Base-by-base conservation (phyloP, 495 filamentous ascomycete species). In the Lichenothelia convexa region DNA sequence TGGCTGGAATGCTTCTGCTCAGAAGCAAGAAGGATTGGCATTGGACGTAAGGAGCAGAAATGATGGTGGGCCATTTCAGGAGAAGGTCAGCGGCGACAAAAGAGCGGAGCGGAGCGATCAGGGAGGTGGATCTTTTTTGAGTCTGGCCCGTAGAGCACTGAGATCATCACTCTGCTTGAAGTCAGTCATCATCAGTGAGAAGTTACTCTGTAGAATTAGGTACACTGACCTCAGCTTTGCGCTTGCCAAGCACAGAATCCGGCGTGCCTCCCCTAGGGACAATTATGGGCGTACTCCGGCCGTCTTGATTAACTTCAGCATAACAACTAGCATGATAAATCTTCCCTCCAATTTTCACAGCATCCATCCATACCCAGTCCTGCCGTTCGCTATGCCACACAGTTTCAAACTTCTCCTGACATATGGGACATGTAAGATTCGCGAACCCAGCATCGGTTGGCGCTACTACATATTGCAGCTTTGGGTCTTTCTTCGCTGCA, bases 281-380 rank as follows among this genome's bases (percentile, higher is more conserved):
- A 29, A 33, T 35, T 16, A 22, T 29, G 3, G 18, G 30, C 18
- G 30, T 15, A 5, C 29, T 23, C 27, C 30, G 38, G 1, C 62
- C 55, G 42, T 80, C 76, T 53, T 73, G 79, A 40, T 66, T 78
- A 5, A 84, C 80, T 59, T 95, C 87, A 26, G 68, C 68, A 51
- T 87, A 78, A 45, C 91, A 95, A 38, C 70, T 89, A 16, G 80
- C 84, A 57, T 97, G 89, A 39, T 80, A 94, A 12, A 91, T 74
- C 41, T 80, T 72, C 34, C 61, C 68, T n/a, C 75, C 79, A 24
- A 87, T 67, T 46, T 73, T 70, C 33, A 80, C 61, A 0, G 89
- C 79, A 55, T 97, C 87, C 61, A 79, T 80, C 83, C 91, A 97
- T 21, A 97, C 92, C 65, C 84, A 94, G 42, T 95, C 84, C 53